A percentile compares a stretch with the other conserved stretches of the same genome.
Conservation (phyloP, 2,329 filamentous ascomycete genomes). For the Aspergillus pseudotamarii region DNA sequence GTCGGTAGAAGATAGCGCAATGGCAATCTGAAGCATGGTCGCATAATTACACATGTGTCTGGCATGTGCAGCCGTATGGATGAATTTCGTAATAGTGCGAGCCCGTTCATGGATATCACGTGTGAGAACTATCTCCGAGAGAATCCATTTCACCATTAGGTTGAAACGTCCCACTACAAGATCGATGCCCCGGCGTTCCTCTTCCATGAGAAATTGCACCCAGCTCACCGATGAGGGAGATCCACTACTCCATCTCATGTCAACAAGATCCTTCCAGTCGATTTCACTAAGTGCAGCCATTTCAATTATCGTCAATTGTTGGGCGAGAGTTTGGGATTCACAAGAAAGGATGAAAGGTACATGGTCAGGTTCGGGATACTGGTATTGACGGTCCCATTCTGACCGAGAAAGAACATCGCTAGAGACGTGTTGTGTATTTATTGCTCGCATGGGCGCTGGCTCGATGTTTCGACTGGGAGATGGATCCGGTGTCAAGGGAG, state of each 20-base stretch:
- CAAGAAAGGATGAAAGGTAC: conserved; percentile 66
- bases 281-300: conserved; percentile 67
- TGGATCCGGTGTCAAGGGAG: conserved; percentile 47
- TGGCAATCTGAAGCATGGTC: conserved; percentile 66
- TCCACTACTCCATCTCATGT: conserved; percentile 63
- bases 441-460: conserved; percentile 19
- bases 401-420: conserved; percentile 38
- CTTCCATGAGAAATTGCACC: conserved; percentile 62
- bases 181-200: conserved; percentile 62
- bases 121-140: conserved; percentile 65
- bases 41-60: conserved; percentile 65
- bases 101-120: conserved; percentile 60
- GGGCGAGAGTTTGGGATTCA: conserved; percentile 61
- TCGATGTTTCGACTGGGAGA: conserved; percentile 36
- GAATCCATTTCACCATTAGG: conserved; percentile 66
- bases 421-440: conserved; percentile 33
- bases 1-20: conserved; percentile 63
- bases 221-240: conserved; percentile 58
- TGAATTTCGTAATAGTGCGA: conserved; percentile 64
- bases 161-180: conserved; percentile 69
- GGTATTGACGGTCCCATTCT: conserved; percentile 27
- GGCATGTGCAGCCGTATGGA: conserved; percentile 63
- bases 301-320: conserved; percentile 67
- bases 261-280: conserved; percentile 68
- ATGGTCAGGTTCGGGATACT: conserved; percentile 44